phyloP scores from a whole-genome alignment of 441 rosid species.

The Biscutella auriculata region DNA sequence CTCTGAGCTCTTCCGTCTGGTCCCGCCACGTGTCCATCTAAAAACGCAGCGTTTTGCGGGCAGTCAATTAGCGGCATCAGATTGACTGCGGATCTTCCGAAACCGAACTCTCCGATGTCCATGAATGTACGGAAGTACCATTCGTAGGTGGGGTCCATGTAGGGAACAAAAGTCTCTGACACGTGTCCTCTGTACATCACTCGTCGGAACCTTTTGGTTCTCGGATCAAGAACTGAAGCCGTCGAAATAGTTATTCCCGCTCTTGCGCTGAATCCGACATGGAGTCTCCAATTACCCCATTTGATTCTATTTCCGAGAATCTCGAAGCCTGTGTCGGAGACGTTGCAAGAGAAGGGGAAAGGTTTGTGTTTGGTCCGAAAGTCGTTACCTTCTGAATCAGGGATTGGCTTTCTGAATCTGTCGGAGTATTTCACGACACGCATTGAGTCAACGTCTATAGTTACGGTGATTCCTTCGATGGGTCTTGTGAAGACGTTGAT shows the following conservation, averaged over 20 bases:
- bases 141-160: conserved; percentile 66
- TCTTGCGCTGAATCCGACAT: conserved; percentile 49
- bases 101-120: conserved; percentile 73
- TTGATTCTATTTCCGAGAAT: conserved; percentile 32
- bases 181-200: conserved; percentile 60
- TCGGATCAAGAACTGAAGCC: conserved; percentile 43
- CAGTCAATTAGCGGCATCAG: conserved; percentile 55
- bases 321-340: conserved; percentile 30
- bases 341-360: conserved; percentile 27
- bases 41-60: conserved; percentile 40
- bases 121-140: conserved; percentile 77
- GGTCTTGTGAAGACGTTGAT: conserved; percentile 68
- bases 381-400: conserved; percentile 53
- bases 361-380: conserved; percentile 28
- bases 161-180: conserved; percentile 78
- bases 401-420: conserved; percentile 39
- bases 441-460: conserved; percentile 65
- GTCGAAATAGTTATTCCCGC: conserved; percentile 53
- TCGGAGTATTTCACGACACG: conserved; percentile 36
- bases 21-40: conserved; percentile 50
- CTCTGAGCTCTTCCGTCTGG: conserved; percentile 51
- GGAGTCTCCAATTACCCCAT: conserved; percentile 74
- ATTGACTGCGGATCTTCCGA: conserved; percentile 44
- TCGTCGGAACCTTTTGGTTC: conserved; percentile 23
- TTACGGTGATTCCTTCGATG: conserved; percentile 51